Evolutionary conservation across 2,329 filamentous ascomycete genomes (phyloP).

Genomic region (Epicoccum nigrum): DNA sequence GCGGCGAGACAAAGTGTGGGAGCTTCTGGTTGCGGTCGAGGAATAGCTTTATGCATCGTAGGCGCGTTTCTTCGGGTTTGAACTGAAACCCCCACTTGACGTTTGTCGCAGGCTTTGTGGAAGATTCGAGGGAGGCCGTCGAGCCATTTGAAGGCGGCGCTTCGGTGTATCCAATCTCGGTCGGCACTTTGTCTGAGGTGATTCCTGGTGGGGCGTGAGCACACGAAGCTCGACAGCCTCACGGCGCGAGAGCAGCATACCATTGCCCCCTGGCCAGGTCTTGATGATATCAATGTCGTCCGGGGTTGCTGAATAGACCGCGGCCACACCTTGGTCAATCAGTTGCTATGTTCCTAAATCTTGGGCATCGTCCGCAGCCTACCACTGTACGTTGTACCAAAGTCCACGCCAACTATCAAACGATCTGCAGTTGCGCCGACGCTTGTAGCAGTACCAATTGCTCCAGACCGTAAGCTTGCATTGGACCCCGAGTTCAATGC

Average conservation of each 20-base stretch:
- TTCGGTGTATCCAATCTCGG: constrained; percentile 68
- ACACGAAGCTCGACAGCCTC: not conserved
- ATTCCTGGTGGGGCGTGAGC: constrained; percentile 53
- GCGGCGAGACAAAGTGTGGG: constrained; percentile 77
- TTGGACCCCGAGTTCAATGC: constrained; percentile 39
- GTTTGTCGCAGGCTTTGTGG: constrained; percentile 26
- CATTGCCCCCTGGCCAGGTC: constrained; percentile 79
- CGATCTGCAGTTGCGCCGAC: constrained; percentile 5
- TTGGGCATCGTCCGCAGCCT: constrained; percentile 8
- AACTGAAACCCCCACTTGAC: constrained; percentile 84
- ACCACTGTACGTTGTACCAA: constrained; percentile 85
- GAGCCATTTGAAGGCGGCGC: constrained; percentile 18
- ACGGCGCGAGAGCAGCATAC: constrained; percentile 38
- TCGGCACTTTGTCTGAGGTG: constrained; percentile 86
- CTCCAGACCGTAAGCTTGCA: constrained; percentile 25
- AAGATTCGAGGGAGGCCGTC: constrained; percentile 27
- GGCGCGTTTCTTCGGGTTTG: constrained; percentile 74
- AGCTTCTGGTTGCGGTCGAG: constrained; percentile 81
- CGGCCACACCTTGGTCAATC: constrained; percentile 63
- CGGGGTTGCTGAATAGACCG: constrained; percentile 75
- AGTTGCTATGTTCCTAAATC: constrained; percentile 7
- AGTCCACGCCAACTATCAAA: constrained; percentile 79
- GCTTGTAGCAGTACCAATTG: constrained; percentile 7
- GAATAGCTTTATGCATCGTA: constrained; percentile 84
- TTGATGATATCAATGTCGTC: constrained; percentile 86